A percentile compares a stretch with the other conserved stretches of the same genome.
phyloP scores from a whole-genome alignment of 139 green algal genomes.

The Micractinium sp. region DNA sequence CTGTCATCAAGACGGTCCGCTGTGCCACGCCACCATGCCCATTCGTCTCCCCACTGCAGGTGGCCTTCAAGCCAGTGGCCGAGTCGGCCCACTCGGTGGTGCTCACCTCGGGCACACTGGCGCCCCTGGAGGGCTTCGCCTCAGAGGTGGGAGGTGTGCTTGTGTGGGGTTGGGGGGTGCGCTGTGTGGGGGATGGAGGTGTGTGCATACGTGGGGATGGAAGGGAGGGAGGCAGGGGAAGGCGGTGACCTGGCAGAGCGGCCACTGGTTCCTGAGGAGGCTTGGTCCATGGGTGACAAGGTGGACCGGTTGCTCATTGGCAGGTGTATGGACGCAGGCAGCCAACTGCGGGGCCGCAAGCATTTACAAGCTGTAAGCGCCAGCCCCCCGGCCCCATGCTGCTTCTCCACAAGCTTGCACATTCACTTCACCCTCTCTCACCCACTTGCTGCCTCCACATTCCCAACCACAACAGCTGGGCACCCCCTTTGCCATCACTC shows the following conservation, averaged over 20 bases:
- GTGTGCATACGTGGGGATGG: not conserved
- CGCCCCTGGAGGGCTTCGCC: slow-evolving; percentile 88
- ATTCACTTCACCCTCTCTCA: not conserved
- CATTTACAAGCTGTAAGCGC: not conserved
- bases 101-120: slow-evolving; percentile 88
- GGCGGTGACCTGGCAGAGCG: no score
- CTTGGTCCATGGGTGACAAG: no score
- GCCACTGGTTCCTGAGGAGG: no score
- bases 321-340: no score
- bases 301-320: no score
- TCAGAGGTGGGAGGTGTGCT: slow-evolving; percentile 67
- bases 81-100: slow-evolving; percentile 60
- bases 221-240: no score
- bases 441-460: not conserved
- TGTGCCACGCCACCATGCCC: no score
- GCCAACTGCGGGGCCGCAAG: not conserved
- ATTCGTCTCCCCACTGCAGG: not conserved
- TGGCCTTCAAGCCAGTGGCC: slow-evolving; percentile 62
- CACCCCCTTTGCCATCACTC: slow-evolving; percentile 67
- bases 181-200: not conserved
- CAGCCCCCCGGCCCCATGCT: not conserved
- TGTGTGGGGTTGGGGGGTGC: no score
- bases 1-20: no score
- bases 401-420: not conserved
- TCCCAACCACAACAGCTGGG: slow-evolving; percentile 51